Evolutionary conservation across 2,329 filamentous ascomycete species (phyloP).

Genomic region (Sporothrix brasiliensis): DNA sequence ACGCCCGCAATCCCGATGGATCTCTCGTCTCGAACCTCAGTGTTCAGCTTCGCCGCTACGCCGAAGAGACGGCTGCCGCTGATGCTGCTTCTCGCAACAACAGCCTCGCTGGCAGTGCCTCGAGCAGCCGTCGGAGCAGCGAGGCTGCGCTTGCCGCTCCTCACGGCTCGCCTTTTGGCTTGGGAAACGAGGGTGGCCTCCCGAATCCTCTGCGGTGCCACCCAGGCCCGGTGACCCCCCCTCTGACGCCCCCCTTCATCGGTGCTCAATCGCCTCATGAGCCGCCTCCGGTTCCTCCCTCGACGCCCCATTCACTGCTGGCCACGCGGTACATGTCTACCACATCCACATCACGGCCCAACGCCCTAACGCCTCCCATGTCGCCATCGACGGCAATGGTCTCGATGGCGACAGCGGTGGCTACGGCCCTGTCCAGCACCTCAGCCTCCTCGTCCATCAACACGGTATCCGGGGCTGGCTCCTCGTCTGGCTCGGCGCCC

Average conservation of each 20-base stretch:
- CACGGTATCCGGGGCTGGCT: not conserved
- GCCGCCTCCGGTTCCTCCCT: constrained; percentile 22
- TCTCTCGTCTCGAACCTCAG: constrained; percentile 27
- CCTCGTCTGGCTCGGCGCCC: not conserved
- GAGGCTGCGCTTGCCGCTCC: not conserved
- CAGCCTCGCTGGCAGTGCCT: not conserved
- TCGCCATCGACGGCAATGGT: not conserved
- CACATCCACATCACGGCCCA: not conserved
- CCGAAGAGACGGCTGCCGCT: not conserved
- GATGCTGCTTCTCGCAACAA: not conserved
- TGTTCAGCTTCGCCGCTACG: constrained; percentile 17
- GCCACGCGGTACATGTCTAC: not conserved
- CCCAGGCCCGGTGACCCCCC: not conserved
- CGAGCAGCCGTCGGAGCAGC: not conserved
- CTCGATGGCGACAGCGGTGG: not conserved
- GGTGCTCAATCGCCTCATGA: not conserved
- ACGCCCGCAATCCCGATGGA: constrained; percentile 12
- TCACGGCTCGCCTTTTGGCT: not conserved
- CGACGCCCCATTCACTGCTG: not conserved
- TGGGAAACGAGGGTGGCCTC: not conserved
- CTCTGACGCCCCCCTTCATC: not conserved
- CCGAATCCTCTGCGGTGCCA: constrained; percentile 32
- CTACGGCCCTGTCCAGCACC: not conserved
- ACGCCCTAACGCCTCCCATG: not conserved
- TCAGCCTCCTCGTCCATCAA: not conserved